These are phyloP conservation scores for Aspergillus nidulans DNA, from an alignment of 495 filamentous ascomycete genomes.

Conservation along the genomic window DNA sequence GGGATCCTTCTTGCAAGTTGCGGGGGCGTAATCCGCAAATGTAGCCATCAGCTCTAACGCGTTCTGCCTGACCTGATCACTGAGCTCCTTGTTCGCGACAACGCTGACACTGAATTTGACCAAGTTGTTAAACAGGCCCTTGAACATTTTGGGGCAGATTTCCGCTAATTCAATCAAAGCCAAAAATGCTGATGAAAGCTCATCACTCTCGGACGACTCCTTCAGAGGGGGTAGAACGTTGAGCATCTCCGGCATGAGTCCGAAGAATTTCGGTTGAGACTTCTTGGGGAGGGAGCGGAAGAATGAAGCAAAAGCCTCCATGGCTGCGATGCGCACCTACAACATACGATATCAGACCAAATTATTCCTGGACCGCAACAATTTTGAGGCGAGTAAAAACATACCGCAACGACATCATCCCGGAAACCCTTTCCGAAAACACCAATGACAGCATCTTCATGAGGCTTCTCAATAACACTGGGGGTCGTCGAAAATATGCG, in stretches of 20 bases:
- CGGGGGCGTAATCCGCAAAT: conserved; percentile 89
- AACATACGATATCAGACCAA: conserved; percentile 1
- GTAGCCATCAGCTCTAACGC: conserved; percentile 96
- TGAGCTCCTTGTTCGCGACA: conserved; percentile 91
- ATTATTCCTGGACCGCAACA: neutral
- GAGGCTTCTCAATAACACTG: conserved; percentile 92
- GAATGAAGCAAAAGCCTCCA: conserved; percentile 95
- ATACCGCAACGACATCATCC: conserved; percentile 74
- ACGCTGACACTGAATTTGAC: conserved; percentile 90
- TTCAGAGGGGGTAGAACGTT: conserved; percentile 93
- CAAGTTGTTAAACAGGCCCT: conserved; percentile 79
- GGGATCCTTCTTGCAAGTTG: conserved; percentile 90
- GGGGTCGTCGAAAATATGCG: conserved; percentile 93
- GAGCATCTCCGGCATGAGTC: conserved; percentile 79
- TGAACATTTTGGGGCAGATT: conserved; percentile 93
- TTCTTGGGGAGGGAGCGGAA: conserved; percentile 88
- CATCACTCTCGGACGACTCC: conserved; percentile 79
- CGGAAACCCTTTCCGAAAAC: conserved; percentile 91
- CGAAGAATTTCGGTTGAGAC: conserved; percentile 78
- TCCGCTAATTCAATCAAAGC: conserved; percentile 93
- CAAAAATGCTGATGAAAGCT: conserved; percentile 81
- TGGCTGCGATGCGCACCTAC: conserved; percentile 81
- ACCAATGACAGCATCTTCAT: conserved; percentile 75
- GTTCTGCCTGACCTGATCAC: conserved; percentile 86
- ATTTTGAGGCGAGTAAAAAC: conserved; percentile 13